These are phyloP conservation scores for Aspergillus ochraceus DNA, from an alignment of 2,329 filamentous ascomycete species.

Conservation along the genomic window DNA sequence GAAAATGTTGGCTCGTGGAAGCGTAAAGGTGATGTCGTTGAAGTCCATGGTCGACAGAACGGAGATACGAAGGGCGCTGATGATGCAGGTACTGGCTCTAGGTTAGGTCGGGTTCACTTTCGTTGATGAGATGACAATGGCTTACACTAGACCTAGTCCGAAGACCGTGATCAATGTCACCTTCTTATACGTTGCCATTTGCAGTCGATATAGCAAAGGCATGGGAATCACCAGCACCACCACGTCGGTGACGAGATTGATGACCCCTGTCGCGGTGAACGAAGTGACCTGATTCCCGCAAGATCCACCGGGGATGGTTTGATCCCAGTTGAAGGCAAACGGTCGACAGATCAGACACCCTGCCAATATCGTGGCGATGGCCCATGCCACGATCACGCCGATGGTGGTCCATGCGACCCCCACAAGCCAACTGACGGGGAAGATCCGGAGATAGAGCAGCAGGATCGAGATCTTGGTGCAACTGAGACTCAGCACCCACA, in stretches of 20 bases:
- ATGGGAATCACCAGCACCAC: slow-evolving; percentile 23
- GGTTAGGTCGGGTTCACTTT: neutral
- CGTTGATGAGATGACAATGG: neutral
- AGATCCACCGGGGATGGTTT: slow-evolving; percentile 19
- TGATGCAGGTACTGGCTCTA: slow-evolving; percentile 32
- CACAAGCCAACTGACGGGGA: slow-evolving; percentile 19
- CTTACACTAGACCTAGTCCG: slow-evolving; percentile 24
- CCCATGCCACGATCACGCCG: slow-evolving; percentile 19
- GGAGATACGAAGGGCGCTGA: slow-evolving; percentile 37
- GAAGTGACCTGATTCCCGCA: slow-evolving; percentile 24
- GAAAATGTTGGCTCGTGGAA: slow-evolving; percentile 38
- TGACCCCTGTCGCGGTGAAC: slow-evolving; percentile 20
- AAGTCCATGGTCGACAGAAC: slow-evolving; percentile 36
- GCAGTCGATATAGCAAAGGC: slow-evolving; percentile 20
- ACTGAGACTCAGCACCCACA: slow-evolving; percentile 26
- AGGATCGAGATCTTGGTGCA: slow-evolving; percentile 26
- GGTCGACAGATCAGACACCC: slow-evolving; percentile 23
- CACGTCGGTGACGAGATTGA: slow-evolving; percentile 28
- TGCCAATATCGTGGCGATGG: slow-evolving; percentile 29
- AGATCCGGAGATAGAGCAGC: slow-evolving; percentile 22
- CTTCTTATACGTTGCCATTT: slow-evolving; percentile 26
- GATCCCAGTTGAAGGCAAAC: slow-evolving; percentile 28
- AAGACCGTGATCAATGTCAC: slow-evolving; percentile 24
- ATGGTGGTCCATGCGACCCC: slow-evolving; percentile 15
- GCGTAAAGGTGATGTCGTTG: slow-evolving; percentile 35